Conservation (phyloP, 805 yeast genomes). For the Saturnispora quitensis region DNA sequence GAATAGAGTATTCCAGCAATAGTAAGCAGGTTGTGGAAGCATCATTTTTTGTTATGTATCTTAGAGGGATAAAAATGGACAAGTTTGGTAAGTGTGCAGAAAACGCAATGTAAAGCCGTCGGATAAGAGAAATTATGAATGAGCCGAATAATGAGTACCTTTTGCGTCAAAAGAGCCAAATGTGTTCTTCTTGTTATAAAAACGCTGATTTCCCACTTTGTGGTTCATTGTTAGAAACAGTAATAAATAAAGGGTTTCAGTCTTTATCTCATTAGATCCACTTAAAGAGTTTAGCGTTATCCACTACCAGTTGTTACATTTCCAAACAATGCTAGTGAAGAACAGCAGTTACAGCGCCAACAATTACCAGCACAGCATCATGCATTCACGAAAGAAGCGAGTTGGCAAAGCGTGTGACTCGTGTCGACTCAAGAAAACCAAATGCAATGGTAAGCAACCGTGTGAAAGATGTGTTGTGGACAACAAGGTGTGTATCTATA, state of each 20-base stretch:
- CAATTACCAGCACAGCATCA: background rate
- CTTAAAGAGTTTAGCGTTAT: background rate
- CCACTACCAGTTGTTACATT: background rate
- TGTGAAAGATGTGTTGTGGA: constrained; percentile 47
- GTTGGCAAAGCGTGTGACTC: constrained; percentile 60
- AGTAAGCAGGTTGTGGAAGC: background rate
- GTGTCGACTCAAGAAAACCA: constrained; percentile 54
- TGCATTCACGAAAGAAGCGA: constrained; percentile 34
- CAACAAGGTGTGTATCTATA: constrained; percentile 50
- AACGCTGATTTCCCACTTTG: background rate
- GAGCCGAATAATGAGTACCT: background rate
- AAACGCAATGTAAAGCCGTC: background rate
- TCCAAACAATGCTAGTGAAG: background rate
- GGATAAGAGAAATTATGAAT: background rate
- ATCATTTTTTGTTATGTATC: too few relatives aligned
- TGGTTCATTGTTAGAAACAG: background rate
- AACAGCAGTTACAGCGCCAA: background rate
- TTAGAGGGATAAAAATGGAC: background rate
- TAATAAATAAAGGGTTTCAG: background rate
- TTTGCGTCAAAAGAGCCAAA: background rate
- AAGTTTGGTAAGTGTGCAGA: background rate
- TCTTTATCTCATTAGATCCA: too few relatives aligned
- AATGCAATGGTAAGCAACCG: constrained; percentile 55
- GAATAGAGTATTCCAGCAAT: background rate
- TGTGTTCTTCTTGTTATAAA: background rate